phyloP scores from a whole-genome alignment of 345 rosid genomes.

The Linum usitatissimum region DNA sequence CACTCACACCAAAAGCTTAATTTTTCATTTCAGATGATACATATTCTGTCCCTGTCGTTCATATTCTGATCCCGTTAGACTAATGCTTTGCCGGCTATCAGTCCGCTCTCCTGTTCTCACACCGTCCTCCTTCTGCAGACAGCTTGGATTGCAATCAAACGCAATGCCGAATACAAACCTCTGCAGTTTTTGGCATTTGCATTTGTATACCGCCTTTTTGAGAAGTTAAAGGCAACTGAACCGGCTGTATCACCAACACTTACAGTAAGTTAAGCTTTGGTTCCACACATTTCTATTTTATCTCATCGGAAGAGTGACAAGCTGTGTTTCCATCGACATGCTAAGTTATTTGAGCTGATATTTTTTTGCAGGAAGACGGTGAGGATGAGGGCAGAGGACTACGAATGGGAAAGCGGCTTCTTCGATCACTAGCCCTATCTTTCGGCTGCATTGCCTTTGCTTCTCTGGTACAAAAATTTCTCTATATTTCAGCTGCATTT shows the following conservation, averaged over 20 bases:
- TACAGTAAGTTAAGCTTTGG: conserved; percentile 37
- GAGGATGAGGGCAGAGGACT: conserved; percentile 65
- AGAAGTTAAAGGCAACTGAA: conserved; percentile 80
- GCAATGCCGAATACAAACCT: conserved; percentile 76
- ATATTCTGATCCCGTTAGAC: not conserved
- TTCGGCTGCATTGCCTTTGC: conserved; percentile 70
- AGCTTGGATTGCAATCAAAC: conserved; percentile 71
- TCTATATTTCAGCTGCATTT: not conserved
- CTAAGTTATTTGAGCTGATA: conserved; percentile 15
- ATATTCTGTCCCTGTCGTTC: not conserved
- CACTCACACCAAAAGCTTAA: not conserved
- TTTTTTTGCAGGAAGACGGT: conserved; percentile 74
- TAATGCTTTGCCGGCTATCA: not conserved
- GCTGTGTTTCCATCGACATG: conserved; percentile 7
- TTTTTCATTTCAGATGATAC: not conserved
- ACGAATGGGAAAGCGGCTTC: conserved; percentile 76
- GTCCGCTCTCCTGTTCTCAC: conserved; percentile 6
- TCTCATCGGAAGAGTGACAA: not conserved
- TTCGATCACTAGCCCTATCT: conserved; percentile 78
- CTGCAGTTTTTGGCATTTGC: conserved; percentile 89
- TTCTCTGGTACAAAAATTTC: conserved; percentile 54
- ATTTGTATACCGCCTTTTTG: conserved; percentile 79
- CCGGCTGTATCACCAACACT: conserved; percentile 58
- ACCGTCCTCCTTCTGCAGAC: conserved; percentile 37
- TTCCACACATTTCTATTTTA: not conserved